Evolutionary conservation across 495 filamentous ascomycete genomes (phyloP).

Genomic region (Penicillium desertorum): DNA sequence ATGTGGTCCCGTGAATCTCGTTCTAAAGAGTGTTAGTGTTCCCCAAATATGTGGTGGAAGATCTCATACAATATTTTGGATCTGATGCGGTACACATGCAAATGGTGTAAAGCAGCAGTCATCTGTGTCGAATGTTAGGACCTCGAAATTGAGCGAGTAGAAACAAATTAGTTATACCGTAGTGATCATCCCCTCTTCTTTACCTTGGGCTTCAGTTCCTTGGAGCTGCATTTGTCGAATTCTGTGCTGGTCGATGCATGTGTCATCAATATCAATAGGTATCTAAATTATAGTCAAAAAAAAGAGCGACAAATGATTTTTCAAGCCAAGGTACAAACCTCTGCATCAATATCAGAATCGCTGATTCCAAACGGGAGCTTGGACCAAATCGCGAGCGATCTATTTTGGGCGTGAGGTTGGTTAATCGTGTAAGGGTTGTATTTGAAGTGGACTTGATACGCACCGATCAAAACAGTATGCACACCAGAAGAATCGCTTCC

Average conservation of each 20-base stretch:
- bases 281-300: slow-evolving; percentile 2
- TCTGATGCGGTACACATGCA: slow-evolving; percentile 14
- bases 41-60: not conserved
- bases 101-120: slow-evolving; percentile 19
- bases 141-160: too few species aligned
- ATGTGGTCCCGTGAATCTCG: slow-evolving; percentile 11
- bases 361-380: slow-evolving; percentile 20
- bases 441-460: not conserved
- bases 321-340: not conserved
- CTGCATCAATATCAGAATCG: slow-evolving; percentile 15
- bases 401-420: not conserved
- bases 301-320: not conserved
- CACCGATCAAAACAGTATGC: slow-evolving; percentile 21
- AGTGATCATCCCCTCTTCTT: not conserved
- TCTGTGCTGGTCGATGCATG: slow-evolving; percentile 11
- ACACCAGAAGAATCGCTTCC: slow-evolving; percentile 19
- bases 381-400: slow-evolving; percentile 10
- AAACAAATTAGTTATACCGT: not conserved
- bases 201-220: not conserved
- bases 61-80: slow-evolving; percentile 14
- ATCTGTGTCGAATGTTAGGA: not conserved
- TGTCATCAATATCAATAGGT: slow-evolving; percentile 16
- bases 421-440: too few species aligned
- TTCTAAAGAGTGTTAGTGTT: slow-evolving; percentile 8
- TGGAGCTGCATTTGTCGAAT: slow-evolving; percentile 11